Evolutionary conservation across 805 yeast genomes (phyloP).

Genomic region (Wickerhamiella domercqiae): DNA sequence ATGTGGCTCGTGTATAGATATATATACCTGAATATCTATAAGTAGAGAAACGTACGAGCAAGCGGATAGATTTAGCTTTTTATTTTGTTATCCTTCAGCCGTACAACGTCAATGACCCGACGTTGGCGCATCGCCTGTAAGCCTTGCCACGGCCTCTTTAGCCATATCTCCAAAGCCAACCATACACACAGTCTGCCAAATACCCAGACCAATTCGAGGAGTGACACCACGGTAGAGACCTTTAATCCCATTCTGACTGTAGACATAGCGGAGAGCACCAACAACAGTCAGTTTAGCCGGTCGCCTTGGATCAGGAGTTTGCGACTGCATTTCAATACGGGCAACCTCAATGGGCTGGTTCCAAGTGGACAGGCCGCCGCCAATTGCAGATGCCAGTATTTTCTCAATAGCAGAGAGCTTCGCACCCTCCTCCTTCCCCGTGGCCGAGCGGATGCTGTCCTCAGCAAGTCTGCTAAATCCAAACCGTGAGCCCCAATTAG

Average conservation of each 20-base stretch:
- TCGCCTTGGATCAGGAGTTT: slow-evolving; percentile 85
- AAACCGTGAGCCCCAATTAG: slow-evolving; percentile 97
- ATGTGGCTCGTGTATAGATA: too few relatives aligned
- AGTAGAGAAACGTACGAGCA: too few relatives aligned
- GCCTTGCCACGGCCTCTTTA: slow-evolving; percentile 46
- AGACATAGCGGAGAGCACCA: slow-evolving; percentile 69
- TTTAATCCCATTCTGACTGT: slow-evolving; percentile 62
- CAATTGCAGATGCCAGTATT: slow-evolving; percentile 69
- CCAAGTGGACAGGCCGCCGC: slow-evolving; percentile 98
- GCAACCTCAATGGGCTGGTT: slow-evolving; percentile 97
- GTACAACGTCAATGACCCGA: too few relatives aligned
- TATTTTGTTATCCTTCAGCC: too few relatives aligned
- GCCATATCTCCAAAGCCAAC: slow-evolving; percentile 95
- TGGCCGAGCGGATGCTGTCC: slow-evolving; percentile 51
- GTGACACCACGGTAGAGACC: slow-evolving; percentile 95
- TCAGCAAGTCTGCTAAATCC: slow-evolving; percentile 89
- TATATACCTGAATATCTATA: too few relatives aligned
- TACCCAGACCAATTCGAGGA: slow-evolving; percentile 90
- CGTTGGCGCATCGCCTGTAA: slow-evolving; percentile 45
- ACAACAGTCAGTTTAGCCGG: slow-evolving; percentile 77
- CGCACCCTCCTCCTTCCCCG: slow-evolving; percentile 35
- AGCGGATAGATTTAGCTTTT: too few relatives aligned
- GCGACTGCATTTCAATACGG: slow-evolving; percentile 95
- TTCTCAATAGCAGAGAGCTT: slow-evolving; percentile 65
- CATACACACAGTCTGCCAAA: slow-evolving; percentile 98